Evolutionary conservation across 768 basidiomycete species (phyloP).

Genomic region (Kwoniella newhampshirensis): DNA sequence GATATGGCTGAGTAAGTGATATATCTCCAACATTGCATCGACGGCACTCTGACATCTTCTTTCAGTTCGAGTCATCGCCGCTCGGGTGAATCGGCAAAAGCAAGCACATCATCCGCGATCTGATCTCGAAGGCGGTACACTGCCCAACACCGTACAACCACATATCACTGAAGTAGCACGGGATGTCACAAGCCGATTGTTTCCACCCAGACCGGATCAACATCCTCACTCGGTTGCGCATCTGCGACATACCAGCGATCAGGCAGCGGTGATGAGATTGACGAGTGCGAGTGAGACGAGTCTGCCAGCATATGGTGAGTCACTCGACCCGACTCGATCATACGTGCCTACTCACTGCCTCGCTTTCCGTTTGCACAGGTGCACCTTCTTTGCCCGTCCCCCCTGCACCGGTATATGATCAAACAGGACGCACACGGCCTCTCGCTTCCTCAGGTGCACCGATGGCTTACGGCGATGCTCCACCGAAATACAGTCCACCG

Average conservation of each 20-base stretch:
- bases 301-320: conserved; percentile 22
- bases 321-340: no score
- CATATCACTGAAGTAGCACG: conserved; percentile 1
- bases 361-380: neutral
- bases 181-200: conserved; percentile 4
- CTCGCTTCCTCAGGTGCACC: neutral
- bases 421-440: neutral
- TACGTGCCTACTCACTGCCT: no score
- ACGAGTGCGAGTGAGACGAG: conserved; percentile 11
- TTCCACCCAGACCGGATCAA: neutral
- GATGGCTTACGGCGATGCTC: neutral
- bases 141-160: conserved; percentile 4
- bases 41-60: neutral
- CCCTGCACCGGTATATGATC: conserved; percentile 8
- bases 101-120: conserved; percentile 4
- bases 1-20: conserved; percentile 9
- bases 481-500: conserved; percentile 4
- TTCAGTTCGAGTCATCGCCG: neutral
- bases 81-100: neutral
- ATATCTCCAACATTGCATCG: neutral
- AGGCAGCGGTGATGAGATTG: conserved; percentile 9
- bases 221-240: neutral
- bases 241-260: neutral
- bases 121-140: conserved; percentile 6
- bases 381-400: conserved; percentile 11